Conservation (phyloP, 2,329 filamentous ascomycete species). For the Talaromyces atroroseus region DNA sequence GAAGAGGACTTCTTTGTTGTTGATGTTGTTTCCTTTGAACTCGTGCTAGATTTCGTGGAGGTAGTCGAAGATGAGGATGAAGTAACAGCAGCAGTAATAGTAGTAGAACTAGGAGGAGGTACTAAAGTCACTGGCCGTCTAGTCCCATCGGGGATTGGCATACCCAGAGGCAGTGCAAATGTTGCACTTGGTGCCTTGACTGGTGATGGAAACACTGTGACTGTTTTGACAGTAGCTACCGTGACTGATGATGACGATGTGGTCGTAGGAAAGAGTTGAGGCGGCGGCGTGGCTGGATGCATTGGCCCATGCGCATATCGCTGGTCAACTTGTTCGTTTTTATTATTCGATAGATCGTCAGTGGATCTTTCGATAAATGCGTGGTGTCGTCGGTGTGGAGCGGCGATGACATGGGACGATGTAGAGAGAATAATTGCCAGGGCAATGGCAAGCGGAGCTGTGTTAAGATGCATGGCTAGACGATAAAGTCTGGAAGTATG, state of each 20-base stretch:
- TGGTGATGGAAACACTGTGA: conserved; percentile 8
- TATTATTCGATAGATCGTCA: not conserved
- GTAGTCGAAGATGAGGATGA: not conserved
- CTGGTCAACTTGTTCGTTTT: not conserved
- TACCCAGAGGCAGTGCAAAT: not conserved
- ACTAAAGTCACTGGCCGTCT: not conserved
- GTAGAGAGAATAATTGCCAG: conserved; percentile 13
- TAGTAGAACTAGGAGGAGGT: not conserved
- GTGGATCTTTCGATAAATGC: not conserved
- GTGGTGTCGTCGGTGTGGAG: conserved; percentile 1
- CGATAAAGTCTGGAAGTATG: not conserved
- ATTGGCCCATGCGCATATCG: not conserved
- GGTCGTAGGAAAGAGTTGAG: not conserved
- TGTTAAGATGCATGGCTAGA: conserved; percentile 1
- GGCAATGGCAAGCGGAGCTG: conserved; percentile 6
- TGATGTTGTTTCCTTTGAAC: not conserved
- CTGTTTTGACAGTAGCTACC: not conserved
- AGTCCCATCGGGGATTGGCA: conserved; percentile 1
- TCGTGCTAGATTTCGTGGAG: not conserved
- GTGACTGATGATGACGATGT: not conserved
- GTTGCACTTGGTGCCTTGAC: not conserved
- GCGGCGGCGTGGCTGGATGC: not conserved
- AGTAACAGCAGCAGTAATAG: too few species aligned
- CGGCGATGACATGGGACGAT: conserved; percentile 4
- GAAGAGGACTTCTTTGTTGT: not conserved